Evolutionary conservation across 495 filamentous ascomycete species (phyloP), one percentile per base, ranked within the genome.

Genomic region (Podospora comata): DNA sequence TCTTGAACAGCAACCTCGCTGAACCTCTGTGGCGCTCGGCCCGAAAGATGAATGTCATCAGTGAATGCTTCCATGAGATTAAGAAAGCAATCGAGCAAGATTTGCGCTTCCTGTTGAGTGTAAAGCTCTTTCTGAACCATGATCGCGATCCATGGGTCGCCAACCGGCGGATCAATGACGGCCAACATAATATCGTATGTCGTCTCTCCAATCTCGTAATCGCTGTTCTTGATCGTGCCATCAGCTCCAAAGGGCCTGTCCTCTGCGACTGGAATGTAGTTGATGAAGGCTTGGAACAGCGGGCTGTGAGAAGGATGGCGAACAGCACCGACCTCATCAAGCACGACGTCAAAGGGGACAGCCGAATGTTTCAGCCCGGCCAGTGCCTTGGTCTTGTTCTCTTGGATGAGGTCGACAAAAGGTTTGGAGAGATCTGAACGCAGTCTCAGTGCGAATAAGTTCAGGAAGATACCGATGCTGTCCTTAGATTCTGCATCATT

Each of bases 241-340:
- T 73, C 60, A 15, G n/a, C 67, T 3, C 70, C 67, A 9, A 79
- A 63, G 4, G 66, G 16, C n/a, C 18, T 67, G 18, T 66, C 30
- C 60, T 67, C 19, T 70, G 73, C 30, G 63, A 69, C 15, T 78
- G 78, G 68, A 81, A 86, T 64, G 60, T 73, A 73, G 62, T 73
- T 71, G 5, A 71, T 27, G 15, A 69, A 69, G 7, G 64, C 67
- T 34, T 73, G 72, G 55, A 73, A 73, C 6, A 73, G 56, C 2
- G 69, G 72, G 20, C 62, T 71, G 44, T 71, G 58, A 7, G n/a
- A 32, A 58, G 69, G 19, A 65, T 62, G n/a, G 58, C 60, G 11
- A 65, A 55, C 75, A 77, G 65, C 79, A 5, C 60, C 60, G 16
- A 63, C 60, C 60, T 80, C 61, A n/a, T 73, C 68, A 23, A 80